These are phyloP conservation scores for Pleoardoris graminearum DNA, from an alignment of 2,329 filamentous ascomycete species.

Conservation along the genomic window DNA sequence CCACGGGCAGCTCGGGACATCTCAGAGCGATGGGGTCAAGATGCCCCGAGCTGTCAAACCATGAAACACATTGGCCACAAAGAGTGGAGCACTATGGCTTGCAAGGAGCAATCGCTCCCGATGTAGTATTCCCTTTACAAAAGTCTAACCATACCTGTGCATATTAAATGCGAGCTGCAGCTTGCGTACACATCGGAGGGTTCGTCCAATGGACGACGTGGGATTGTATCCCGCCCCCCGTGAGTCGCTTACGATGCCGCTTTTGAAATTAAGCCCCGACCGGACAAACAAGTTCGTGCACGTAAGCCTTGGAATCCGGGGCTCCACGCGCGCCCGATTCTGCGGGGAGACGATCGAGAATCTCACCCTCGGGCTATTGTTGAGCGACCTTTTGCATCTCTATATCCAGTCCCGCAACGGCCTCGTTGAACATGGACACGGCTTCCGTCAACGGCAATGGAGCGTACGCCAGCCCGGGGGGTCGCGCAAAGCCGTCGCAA, in stretches of 20 bases:
- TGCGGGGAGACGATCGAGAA: not conserved
- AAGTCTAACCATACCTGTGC: no score
- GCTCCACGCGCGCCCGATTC: conserved; percentile 12
- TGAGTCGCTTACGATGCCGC: not conserved
- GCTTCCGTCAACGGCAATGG: conserved; percentile 23
- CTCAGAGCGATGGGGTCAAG: conserved; percentile 29
- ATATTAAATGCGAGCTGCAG: not conserved
- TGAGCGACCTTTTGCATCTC: conserved; percentile 12
- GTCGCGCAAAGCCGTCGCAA: conserved; percentile 36
- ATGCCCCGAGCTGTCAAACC: conserved; percentile 18
- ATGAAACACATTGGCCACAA: no score
- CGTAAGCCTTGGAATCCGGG: not conserved
- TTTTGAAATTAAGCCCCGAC: not conserved
- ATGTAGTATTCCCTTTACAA: not conserved
- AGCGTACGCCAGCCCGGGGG: conserved; percentile 36
- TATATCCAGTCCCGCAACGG: conserved; percentile 16
- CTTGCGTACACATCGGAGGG: not conserved
- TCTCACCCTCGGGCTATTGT: conserved; percentile 20
- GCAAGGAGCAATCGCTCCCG: conserved; percentile 13
- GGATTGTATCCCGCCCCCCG: not conserved
- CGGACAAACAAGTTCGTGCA: not conserved
- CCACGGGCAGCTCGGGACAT: conserved; percentile 31
- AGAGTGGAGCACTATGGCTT: conserved; percentile 23
- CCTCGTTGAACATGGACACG: conserved; percentile 34
- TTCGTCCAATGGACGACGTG: not conserved